Conservation (phyloP, 2,329 filamentous ascomycete genomes). For the Cyanodermella asteris region DNA sequence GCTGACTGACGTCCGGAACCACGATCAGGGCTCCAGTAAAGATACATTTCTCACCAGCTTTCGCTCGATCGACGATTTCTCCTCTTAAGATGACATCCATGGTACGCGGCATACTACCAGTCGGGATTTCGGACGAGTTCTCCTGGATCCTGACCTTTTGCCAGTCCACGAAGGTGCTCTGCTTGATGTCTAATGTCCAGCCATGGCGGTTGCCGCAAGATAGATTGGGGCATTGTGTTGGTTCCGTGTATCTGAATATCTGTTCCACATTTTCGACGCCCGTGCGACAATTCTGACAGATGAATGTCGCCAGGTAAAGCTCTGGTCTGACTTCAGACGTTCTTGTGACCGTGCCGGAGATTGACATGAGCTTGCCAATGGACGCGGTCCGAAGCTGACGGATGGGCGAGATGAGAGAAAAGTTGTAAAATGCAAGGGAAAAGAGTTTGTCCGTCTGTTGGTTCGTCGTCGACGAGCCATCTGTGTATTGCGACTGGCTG, state of each 20-base stretch:
- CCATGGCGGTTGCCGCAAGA: slow-evolving; percentile 72
- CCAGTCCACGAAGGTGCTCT: slow-evolving; percentile 97
- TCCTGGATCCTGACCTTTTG: slow-evolving; percentile 97
- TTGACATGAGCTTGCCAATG: slow-evolving; percentile 81
- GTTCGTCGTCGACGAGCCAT: slow-evolving; percentile 57
- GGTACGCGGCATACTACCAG: slow-evolving; percentile 92
- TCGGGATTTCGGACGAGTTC: slow-evolving; percentile 94
- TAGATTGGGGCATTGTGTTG: slow-evolving; percentile 77
- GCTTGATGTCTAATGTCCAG: slow-evolving; percentile 93
- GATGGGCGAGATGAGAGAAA: slow-evolving; percentile 68
- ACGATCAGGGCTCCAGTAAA: slow-evolving; percentile 94
- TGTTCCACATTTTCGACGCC: slow-evolving; percentile 84
- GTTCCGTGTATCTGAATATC: slow-evolving; percentile 92
- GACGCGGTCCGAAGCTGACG: slow-evolving; percentile 71
- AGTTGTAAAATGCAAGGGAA: slow-evolving; percentile 76
- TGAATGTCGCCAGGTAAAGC: slow-evolving; percentile 75
- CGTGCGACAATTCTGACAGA: slow-evolving; percentile 68
- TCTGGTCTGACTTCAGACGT: slow-evolving; percentile 95
- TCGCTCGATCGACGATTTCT: slow-evolving; percentile 92
- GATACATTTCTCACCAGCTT: slow-evolving; percentile 94
- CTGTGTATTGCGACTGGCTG: slow-evolving; percentile 33
- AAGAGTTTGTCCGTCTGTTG: slow-evolving; percentile 97
- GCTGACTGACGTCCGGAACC: slow-evolving; percentile 86
- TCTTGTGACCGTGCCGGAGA: slow-evolving; percentile 88
- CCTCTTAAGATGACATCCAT: slow-evolving; percentile 93